Conservation (phyloP, 73 alveolate genomes). For the Uronychia binucleata region DNA sequence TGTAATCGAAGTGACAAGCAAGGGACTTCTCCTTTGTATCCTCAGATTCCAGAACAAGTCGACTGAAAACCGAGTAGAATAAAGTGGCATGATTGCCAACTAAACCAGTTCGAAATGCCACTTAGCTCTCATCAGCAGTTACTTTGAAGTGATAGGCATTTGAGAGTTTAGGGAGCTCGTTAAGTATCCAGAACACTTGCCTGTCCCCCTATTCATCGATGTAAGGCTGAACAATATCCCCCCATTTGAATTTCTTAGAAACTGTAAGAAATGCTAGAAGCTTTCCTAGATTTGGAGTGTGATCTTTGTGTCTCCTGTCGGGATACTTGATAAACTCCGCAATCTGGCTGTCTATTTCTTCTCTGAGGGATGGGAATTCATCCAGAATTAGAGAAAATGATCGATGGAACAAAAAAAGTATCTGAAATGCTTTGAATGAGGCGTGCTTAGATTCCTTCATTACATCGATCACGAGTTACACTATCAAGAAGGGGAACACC, state of each 20-base stretch:
- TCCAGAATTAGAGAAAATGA: constrained; percentile 76
- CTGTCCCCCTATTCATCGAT: constrained; percentile 91
- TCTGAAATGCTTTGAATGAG: constrained; percentile 82
- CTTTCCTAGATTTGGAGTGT: constrained; percentile 91
- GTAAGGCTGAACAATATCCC: constrained; percentile 80
- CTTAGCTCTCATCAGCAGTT: constrained; percentile 77
- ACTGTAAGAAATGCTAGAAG: constrained; percentile 78
- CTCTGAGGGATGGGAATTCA: constrained; percentile 78
- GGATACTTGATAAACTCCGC: constrained; percentile 83
- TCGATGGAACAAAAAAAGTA: constrained; percentile 78
- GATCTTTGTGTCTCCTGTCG: constrained; percentile 85
- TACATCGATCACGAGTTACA: constrained; percentile 76
- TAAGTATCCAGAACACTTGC: constrained; percentile 94
- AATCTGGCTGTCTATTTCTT: constrained; percentile 72
- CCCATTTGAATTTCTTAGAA: constrained; percentile 70
- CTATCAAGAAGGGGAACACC: constrained; percentile 90
- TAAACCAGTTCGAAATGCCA: constrained; percentile 85
- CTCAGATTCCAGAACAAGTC: constrained; percentile 47
- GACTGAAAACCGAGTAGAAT: constrained; percentile 72
- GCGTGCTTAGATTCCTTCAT: constrained; percentile 89
- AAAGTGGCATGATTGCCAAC: constrained; percentile 85
- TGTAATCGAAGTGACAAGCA: not conserved
- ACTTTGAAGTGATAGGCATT: constrained; percentile 59
- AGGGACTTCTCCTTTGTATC: constrained; percentile 38
- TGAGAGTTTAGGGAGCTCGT: constrained; percentile 90